Percentiles rank a stretch among this genome's conserved stretches.
phyloP scores from a whole-genome alignment of 1,139 yeast species.

The Magnusiomyces suaveolens region DNA sequence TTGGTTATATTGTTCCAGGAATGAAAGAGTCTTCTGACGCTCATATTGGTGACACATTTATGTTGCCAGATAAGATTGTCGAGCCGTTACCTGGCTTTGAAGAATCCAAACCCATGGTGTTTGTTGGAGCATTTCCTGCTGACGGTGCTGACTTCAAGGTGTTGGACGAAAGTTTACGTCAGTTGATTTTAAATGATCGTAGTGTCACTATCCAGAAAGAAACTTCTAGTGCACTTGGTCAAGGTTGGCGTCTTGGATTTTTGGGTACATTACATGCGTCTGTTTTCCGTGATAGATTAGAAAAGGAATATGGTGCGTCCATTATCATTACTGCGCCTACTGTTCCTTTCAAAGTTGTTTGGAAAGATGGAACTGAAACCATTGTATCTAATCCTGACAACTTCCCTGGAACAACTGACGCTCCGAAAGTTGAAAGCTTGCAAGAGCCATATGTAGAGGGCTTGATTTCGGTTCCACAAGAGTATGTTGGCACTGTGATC shows the following conservation, averaged over 20 bases:
- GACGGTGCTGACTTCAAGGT: slow-evolving; percentile 86
- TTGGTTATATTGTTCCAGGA: slow-evolving; percentile 87
- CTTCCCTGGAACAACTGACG: slow-evolving; percentile 53
- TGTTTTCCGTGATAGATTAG: slow-evolving; percentile 83
- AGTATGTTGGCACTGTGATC: slow-evolving; percentile 79
- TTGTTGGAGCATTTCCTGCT: slow-evolving; percentile 96
- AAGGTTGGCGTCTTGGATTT: slow-evolving; percentile 96
- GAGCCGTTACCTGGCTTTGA: slow-evolving; percentile 90
- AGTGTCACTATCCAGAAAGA: slow-evolving; percentile 84
- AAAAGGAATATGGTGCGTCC: slow-evolving; percentile 88
- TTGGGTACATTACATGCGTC: slow-evolving; percentile 92
- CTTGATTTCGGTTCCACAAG: slow-evolving; percentile 82
- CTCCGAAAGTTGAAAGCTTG: slow-evolving; percentile 43
- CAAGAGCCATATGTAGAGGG: slow-evolving; percentile 91
- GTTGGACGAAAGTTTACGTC: slow-evolving; percentile 82
- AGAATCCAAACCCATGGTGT: slow-evolving; percentile 96
- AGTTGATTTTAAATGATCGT: slow-evolving; percentile 81
- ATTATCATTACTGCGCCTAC: slow-evolving; percentile 92
- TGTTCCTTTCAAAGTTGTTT: slow-evolving; percentile 75
- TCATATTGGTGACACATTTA: slow-evolving; percentile 82
- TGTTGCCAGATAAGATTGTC: slow-evolving; percentile 55
- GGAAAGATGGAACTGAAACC: slow-evolving; percentile 50
- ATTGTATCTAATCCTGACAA: slow-evolving; percentile 84
- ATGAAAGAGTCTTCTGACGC: slow-evolving; percentile 86
- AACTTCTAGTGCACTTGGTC: slow-evolving; percentile 88